Evolutionary conservation across 495 filamentous ascomycete species (phyloP).

Genomic region (Chaetomium cochliodes): DNA sequence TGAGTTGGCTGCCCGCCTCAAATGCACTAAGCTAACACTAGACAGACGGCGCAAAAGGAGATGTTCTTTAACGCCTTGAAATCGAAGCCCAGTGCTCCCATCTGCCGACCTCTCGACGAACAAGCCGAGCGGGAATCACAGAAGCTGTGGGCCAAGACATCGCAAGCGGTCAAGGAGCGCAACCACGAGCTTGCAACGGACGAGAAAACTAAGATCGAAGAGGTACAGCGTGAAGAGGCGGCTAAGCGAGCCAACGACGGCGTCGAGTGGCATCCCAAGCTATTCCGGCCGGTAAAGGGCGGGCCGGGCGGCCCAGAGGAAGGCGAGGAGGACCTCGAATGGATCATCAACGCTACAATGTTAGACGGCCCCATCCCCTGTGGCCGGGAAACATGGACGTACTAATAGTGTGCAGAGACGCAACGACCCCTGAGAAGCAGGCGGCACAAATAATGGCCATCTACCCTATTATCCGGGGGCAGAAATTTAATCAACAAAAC

Average conservation of each 20-base stretch:
- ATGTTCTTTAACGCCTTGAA: constrained; percentile 83
- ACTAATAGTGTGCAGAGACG: constrained; percentile 51
- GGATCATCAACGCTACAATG: constrained; percentile 89
- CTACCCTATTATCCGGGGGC: constrained; percentile 79
- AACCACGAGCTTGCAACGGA: constrained; percentile 91
- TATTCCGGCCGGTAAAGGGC: constrained; percentile 75
- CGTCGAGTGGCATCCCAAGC: constrained; percentile 82
- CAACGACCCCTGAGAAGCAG: constrained; percentile 67
- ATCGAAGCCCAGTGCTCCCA: constrained; percentile 70
- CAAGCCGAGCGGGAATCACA: constrained; percentile 92
- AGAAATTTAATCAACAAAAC: constrained; percentile 48
- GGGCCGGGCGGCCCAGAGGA: constrained; percentile 73
- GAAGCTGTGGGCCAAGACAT: constrained; percentile 77
- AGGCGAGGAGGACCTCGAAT: constrained; percentile 85
- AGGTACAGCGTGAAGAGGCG: constrained; percentile 84
- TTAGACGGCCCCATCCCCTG: constrained; percentile 45
- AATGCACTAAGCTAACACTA: background rate
- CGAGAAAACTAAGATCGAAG: constrained; percentile 93
- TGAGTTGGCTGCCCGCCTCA: constrained; percentile 42
- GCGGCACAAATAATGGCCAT: constrained; percentile 82
- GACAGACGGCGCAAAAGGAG: constrained; percentile 82
- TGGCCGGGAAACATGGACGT: background rate
- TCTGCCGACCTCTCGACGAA: constrained; percentile 75
- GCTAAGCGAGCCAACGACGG: constrained; percentile 76
- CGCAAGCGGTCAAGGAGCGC: constrained; percentile 71